Percentiles rank a stretch among this genome's conserved stretches.
These are phyloP conservation scores for Persicaria maculosa DNA, from an alignment of 148 eudicot species.

Conservation along the genomic window DNA sequence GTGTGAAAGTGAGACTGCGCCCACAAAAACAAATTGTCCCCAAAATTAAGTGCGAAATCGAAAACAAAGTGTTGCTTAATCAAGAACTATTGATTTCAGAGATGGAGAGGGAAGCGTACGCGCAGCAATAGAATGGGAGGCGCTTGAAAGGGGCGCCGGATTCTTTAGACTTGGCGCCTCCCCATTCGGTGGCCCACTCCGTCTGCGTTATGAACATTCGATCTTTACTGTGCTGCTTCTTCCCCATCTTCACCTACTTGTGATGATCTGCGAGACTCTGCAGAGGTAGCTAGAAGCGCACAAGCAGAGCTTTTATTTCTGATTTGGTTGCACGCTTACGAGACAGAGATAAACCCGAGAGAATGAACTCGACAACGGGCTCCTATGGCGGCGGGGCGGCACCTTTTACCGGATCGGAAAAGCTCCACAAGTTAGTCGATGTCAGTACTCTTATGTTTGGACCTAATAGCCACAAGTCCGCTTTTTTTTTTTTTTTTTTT, in stretches of 20 bases:
- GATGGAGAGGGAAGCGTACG: constrained; percentile 30
- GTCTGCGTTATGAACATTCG: constrained; percentile 90
- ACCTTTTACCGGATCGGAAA: not conserved
- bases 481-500: too few relatives aligned
- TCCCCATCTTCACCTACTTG: constrained; percentile 54
- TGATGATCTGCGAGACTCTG: not conserved
- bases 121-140: constrained; percentile 97
- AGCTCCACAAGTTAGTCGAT: not conserved
- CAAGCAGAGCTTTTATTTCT: not conserved
- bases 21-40: constrained; percentile 4
- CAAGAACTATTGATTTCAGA: not conserved
- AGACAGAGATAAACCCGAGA: not conserved
- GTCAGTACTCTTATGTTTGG: too few relatives aligned
- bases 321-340: not conserved
- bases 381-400: not conserved
- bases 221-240: constrained; percentile 97
- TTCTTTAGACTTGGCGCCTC: constrained; percentile 85
- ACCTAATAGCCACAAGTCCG: too few relatives aligned
- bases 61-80: not conserved
- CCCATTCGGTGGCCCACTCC: constrained; percentile 99
- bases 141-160: constrained; percentile 73
- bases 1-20: constrained; percentile 85
- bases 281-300: not conserved
- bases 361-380: not conserved
- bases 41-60: not conserved